Evolutionary conservation across 192 early-diverging fungal species (phyloP).

Genomic region (Obelidium mucronatum): DNA sequence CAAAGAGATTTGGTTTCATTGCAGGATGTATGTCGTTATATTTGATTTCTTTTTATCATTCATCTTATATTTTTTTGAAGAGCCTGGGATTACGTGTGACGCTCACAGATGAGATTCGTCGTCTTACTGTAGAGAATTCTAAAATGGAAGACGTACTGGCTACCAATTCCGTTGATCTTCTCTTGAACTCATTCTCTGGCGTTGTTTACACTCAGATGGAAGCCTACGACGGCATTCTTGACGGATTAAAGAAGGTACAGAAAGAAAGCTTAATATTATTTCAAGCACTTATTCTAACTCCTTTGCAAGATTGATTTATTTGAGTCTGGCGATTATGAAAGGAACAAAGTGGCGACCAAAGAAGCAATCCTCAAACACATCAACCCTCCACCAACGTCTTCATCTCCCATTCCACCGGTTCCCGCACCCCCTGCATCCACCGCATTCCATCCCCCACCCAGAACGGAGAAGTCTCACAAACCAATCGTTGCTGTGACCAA

Average conservation of each 20-base stretch:
- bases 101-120: conserved; percentile 61
- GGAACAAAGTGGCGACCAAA: background rate
- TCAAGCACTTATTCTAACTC: background rate
- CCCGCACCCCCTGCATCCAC: background rate
- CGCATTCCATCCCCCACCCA: background rate
- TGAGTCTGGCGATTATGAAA: conserved; percentile 14
- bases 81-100: conserved; percentile 52
- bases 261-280: background rate
- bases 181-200: conserved; percentile 45
- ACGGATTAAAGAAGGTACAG: conserved; percentile 62
- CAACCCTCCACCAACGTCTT: background rate
- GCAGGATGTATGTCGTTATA: conserved; percentile 41
- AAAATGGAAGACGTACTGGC: conserved; percentile 52
- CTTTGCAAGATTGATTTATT: conserved; percentile 16
- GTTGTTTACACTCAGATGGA: conserved; percentile 56
- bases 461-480: background rate
- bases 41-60: conserved; percentile 14
- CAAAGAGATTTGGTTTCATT: conserved; percentile 52
- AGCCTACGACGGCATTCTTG: conserved; percentile 55
- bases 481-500: background rate
- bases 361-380: conserved; percentile 5
- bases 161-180: conserved; percentile 44
- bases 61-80: conserved; percentile 30
- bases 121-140: conserved; percentile 53
- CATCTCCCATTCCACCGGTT: background rate